Evolutionary conservation across 2,329 filamentous ascomycete genomes (phyloP).

Genomic region (Penicillium olsonii): DNA sequence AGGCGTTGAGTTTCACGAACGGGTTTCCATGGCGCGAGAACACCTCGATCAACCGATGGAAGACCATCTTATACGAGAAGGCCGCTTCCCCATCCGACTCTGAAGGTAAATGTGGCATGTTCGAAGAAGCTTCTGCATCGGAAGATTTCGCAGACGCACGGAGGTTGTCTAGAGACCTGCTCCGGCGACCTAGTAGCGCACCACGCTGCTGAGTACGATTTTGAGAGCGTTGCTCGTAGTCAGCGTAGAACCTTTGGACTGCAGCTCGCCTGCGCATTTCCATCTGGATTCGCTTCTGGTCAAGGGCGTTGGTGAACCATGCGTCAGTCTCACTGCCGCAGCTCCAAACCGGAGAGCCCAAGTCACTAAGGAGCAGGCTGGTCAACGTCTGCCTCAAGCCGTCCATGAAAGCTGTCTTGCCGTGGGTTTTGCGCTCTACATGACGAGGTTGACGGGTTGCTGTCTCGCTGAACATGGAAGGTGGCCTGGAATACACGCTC

Average conservation of each 20-base stretch:
- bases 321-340: conserved; percentile 88
- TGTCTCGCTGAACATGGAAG: conserved; percentile 44
- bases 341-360: conserved; percentile 83
- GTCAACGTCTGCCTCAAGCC: conserved; percentile 78
- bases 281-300: conserved; percentile 49
- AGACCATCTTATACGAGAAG: conserved; percentile 80
- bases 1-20: conserved; percentile 76
- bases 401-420: conserved; percentile 75
- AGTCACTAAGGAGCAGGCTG: conserved; percentile 82
- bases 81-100: conserved; percentile 34
- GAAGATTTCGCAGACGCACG: conserved; percentile 9
- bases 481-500: conserved; percentile 53
- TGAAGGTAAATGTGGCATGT: neutral
- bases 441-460: conserved; percentile 34
- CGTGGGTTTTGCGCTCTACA: conserved; percentile 53
- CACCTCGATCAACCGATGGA: conserved; percentile 75
- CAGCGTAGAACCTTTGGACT: conserved; percentile 41
- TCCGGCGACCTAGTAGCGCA: conserved; percentile 30
- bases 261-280: conserved; percentile 44
- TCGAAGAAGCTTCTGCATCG: conserved; percentile 8
- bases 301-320: conserved; percentile 67
- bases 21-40: conserved; percentile 91
- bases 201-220: conserved; percentile 26
- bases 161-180: conserved; percentile 35
- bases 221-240: conserved; percentile 35